phyloP scores from a whole-genome alignment of 306 rosid genomes.

The Malus fusca region DNA sequence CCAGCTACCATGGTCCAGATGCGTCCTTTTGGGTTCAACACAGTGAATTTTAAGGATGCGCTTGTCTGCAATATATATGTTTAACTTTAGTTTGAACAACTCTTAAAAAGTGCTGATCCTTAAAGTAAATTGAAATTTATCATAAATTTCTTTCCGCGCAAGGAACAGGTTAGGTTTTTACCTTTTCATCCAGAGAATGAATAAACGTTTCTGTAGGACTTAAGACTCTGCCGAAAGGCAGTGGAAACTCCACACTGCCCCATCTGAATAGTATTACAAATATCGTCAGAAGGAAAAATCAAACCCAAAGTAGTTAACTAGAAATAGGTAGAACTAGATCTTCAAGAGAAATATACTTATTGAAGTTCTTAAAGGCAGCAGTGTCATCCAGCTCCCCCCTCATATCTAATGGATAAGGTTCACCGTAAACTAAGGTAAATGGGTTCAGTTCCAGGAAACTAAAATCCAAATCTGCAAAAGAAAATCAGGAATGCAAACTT shows the following conservation, averaged over 20 bases:
- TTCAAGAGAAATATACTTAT: conserved; percentile 38
- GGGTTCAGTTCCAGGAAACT: conserved; percentile 87
- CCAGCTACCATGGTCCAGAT: conserved; percentile 96
- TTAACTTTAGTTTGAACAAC: conserved; percentile 3
- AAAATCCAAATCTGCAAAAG: conserved; percentile 64
- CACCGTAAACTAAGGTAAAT: conserved; percentile 64
- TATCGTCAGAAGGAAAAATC: neutral
- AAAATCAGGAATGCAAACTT: neutral
- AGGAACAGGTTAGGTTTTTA: neutral
- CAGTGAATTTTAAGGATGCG: conserved; percentile 75
- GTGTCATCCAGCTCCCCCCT: conserved; percentile 92
- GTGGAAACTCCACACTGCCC: conserved; percentile 69
- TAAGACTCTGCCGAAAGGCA: conserved; percentile 81
- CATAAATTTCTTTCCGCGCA: neutral
- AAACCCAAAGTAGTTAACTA: neutral
- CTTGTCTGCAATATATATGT: conserved; percentile 54
- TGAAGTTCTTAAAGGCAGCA: conserved; percentile 80
- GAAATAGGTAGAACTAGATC: neutral
- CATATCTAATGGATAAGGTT: conserved; percentile 82
- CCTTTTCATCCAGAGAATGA: conserved; percentile 80
- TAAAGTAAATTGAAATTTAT: neutral
- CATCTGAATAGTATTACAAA: conserved; percentile 43
- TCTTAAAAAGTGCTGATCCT: neutral
- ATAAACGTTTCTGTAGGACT: conserved; percentile 64
- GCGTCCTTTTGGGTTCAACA: conserved; percentile 82